phyloP scores from a whole-genome alignment of 257 asterid genomes.

The Craterostigma plantagineum region DNA sequence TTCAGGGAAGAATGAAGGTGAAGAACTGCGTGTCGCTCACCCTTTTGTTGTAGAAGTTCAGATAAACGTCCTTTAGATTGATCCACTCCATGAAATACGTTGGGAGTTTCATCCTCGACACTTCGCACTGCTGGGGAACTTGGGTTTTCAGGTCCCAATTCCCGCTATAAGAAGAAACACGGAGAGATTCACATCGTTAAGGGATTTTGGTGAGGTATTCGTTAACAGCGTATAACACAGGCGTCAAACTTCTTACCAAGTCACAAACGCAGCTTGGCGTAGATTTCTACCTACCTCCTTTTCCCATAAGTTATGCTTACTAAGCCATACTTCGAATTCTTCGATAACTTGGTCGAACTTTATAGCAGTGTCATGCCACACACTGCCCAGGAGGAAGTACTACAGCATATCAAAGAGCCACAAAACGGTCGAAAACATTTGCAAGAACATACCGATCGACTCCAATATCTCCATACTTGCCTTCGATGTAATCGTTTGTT shows the following conservation, averaged over 20 bases:
- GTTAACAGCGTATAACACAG: too few species aligned
- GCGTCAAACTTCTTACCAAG: too few species aligned
- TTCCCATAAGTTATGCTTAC: slow-evolving; percentile 27
- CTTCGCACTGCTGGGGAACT: slow-evolving; percentile 75
- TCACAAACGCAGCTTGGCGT: slow-evolving; percentile 72
- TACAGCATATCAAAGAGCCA: slow-evolving; percentile 5
- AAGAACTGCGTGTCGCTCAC: slow-evolving; percentile 21
- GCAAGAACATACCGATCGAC: slow-evolving; percentile 56
- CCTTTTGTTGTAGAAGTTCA: slow-evolving; percentile 68
- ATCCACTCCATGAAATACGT: slow-evolving; percentile 86
- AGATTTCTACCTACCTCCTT: slow-evolving; percentile 36
- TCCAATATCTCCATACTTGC: slow-evolving; percentile 74
- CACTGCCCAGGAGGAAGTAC: slow-evolving; percentile 38
- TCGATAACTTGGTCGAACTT: slow-evolving; percentile 55
- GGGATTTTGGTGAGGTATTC: too few species aligned
- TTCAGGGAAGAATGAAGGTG: neutral
- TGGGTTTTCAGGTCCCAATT: slow-evolving; percentile 95
- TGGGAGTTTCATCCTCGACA: slow-evolving; percentile 54
- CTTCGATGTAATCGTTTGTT: slow-evolving; percentile 58
- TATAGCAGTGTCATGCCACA: slow-evolving; percentile 95
- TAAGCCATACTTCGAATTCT: slow-evolving; percentile 80
- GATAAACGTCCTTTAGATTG: slow-evolving; percentile 73
- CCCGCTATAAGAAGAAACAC: slow-evolving; percentile 32
- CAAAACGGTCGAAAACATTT: neutral
- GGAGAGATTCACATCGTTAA: too few species aligned